Base-by-base conservation (phyloP, 2,329 filamentous ascomycete genomes). In the Penicillium sp. region DNA sequence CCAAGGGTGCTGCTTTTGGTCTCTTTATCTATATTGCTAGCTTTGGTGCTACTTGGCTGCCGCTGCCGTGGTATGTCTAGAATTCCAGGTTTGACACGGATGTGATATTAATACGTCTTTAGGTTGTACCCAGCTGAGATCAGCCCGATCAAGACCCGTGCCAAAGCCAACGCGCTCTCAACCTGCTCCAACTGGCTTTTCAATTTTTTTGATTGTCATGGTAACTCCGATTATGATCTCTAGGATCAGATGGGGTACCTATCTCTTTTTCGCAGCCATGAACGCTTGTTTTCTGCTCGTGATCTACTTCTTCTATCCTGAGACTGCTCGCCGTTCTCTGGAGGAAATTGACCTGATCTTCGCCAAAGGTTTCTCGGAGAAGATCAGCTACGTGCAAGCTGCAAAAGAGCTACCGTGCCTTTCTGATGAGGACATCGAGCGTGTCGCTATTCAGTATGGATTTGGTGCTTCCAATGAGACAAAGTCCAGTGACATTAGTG, bases 21-120 rank as follows among this genome's bases (percentile, higher is more conserved):
- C 72, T 89, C 11, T 89, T 89, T 72, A 79, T 84, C 2, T 89
- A 87, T 71, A 88, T 88, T 63, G 83, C 84, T 4, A 84, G 84
- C 51, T 88, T 88, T 59, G 86, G 85, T 32, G 84, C 84, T 0
- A 84, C 83, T 0, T 86, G 83, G 79, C 68, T 87, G 7, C 84
- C 84, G 13, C 76, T 86, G 19, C 84, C 84, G 0, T 88, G 84
- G 23, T 23, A 23, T 23, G 23, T 5, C 23, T 23, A 3, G 23
- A 23, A 23, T 23, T 5, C 23, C 5, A 23, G 23, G 5, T 23
- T 23, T 23, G 23, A 23, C 23, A 23, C 23, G 3, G 23, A 5
- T 23, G 23, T 23, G 3, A 23, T 23, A 23, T 23, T 23, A 5
- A 23, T 23, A 23, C 23, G 23, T 23, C 5, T 23, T 23, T 23